Base-by-base conservation (phyloP, 2,329 filamentous ascomycete genomes). In the Talaromyces islandicus region DNA sequence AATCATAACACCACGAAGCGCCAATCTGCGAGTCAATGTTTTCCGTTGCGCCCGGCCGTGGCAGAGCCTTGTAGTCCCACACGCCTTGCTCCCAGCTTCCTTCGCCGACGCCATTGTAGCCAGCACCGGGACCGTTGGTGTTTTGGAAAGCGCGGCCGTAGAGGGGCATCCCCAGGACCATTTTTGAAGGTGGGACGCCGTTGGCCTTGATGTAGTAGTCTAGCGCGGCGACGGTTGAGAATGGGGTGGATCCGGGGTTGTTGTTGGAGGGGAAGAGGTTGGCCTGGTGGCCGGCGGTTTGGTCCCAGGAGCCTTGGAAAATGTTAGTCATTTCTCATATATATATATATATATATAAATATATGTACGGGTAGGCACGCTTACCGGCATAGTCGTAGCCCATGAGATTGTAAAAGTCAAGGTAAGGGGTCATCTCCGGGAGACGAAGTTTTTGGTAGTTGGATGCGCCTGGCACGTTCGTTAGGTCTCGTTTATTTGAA, bases 141-240 rank as follows among this genome's bases (percentile, higher is more conserved):
- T 87, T 85, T 68, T 87, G 81, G 71, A 97, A 97, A 0, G 91
- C 87, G 46, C 92, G 89, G 4, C 93, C 93, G 72, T 97, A 97
- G n/a, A 97, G 78, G 7, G 93, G 92, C 90, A 96, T 94, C 3
- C 93, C 92, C n/a, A 97, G 73, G 5, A 96, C 88, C 52, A 97
- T 85, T 77, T 96, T 96, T 60, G 80, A 71, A 0, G 85, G 71
- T 0, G 83, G 73, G 0, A 97, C 86, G 4, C 70, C 68, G 14
- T 86, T 86, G 1, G 79, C 80, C 2, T 78, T 73, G 43, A 83
- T 79, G 76, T 97, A 97, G 69, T 87, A 80, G 10, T 86, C 77
- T 1, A 97, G 76, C 0, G 92, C 92, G 0, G 81, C 78, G 5
- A 82, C 78, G 9, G 89, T 90, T 69, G 84, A 91, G 77, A 94